Evolutionary conservation across 2,329 filamentous ascomycete species (phyloP).

Genomic region (Fusarium austroafricanum): DNA sequence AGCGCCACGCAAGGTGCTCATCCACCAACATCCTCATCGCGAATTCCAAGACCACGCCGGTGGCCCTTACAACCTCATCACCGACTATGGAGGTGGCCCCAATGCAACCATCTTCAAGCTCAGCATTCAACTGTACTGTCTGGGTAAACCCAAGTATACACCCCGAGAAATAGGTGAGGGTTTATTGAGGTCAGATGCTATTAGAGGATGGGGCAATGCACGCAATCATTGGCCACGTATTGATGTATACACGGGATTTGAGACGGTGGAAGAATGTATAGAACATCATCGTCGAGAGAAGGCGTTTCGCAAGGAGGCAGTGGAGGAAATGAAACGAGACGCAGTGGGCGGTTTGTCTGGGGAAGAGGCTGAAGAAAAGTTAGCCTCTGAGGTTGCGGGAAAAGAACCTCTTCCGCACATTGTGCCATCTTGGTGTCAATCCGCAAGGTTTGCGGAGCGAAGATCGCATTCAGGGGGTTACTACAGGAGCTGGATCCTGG

Average conservation of each 20-base stretch:
- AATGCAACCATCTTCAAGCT: conserved; percentile 13
- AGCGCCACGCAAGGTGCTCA: background rate
- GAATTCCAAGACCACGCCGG: conserved; percentile 52
- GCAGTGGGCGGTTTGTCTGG: conserved; percentile 14
- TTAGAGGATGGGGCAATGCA: background rate
- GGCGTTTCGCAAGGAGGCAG: conserved; percentile 1
- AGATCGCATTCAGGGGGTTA: background rate
- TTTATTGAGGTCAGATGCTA: background rate
- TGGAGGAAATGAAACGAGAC: background rate
- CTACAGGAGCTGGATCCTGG: conserved; percentile 31
- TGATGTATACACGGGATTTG: conserved; percentile 24
- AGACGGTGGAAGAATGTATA: conserved; percentile 21
- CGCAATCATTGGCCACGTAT: conserved; percentile 16
- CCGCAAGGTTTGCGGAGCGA: background rate
- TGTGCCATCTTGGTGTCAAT: conserved; percentile 25
- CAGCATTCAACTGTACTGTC: conserved; percentile 29
- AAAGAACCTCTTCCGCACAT: conserved; percentile 33
- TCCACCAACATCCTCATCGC: background rate
- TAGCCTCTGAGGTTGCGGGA: conserved; percentile 13
- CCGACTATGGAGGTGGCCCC: background rate
- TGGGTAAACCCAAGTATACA: background rate
- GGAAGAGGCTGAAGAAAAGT: conserved; percentile 6
- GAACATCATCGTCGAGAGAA: conserved; percentile 31
- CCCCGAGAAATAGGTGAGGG: background rate
- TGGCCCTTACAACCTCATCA: background rate